Evolutionary conservation across 2,329 filamentous ascomycete genomes (phyloP).

Genomic region (Aureobasidium sp.): DNA sequence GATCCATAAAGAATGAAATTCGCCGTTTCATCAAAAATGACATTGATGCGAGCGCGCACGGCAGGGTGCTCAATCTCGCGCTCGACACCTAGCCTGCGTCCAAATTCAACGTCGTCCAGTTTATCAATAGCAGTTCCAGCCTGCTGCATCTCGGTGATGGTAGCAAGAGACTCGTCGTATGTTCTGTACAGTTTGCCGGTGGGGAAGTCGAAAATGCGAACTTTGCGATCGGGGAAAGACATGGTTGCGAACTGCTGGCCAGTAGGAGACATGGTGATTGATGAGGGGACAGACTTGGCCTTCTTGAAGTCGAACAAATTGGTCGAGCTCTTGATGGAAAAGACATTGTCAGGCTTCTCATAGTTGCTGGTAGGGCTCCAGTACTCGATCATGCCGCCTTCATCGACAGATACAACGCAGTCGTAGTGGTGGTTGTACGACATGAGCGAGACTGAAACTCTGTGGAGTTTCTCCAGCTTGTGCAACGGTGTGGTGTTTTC

Average conservation of each 20-base stretch:
- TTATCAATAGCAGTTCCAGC: constrained; percentile 75
- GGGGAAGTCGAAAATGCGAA: constrained; percentile 87
- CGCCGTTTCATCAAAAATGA: constrained; percentile 92
- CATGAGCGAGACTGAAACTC: constrained; percentile 73
- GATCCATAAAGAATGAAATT: constrained; percentile 94
- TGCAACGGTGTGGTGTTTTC: constrained; percentile 70
- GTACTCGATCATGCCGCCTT: constrained; percentile 92
- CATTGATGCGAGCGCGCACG: constrained; percentile 64
- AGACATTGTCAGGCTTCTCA: constrained; percentile 87
- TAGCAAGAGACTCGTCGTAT: constrained; percentile 88
- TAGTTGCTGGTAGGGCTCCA: constrained; percentile 76
- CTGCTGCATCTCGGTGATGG: constrained; percentile 90
- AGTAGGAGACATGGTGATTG: constrained; percentile 76
- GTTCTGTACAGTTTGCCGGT: constrained; percentile 81
- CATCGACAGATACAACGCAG: constrained; percentile 84
- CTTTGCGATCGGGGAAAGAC: constrained; percentile 87
- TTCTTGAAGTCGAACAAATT: constrained; percentile 97
- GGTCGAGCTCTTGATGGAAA: constrained; percentile 86
- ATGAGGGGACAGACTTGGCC: constrained; percentile 71
- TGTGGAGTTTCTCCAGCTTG: constrained; percentile 70
- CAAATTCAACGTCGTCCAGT: constrained; percentile 86
- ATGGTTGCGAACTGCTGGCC: constrained; percentile 80
- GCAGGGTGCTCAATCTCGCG: constrained; percentile 68
- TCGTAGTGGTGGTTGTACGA: constrained; percentile 82
- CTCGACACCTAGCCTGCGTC: constrained; percentile 76